Evolutionary conservation across 345 rosid species (phyloP).

Genomic region (Populus ilicifolia): DNA sequence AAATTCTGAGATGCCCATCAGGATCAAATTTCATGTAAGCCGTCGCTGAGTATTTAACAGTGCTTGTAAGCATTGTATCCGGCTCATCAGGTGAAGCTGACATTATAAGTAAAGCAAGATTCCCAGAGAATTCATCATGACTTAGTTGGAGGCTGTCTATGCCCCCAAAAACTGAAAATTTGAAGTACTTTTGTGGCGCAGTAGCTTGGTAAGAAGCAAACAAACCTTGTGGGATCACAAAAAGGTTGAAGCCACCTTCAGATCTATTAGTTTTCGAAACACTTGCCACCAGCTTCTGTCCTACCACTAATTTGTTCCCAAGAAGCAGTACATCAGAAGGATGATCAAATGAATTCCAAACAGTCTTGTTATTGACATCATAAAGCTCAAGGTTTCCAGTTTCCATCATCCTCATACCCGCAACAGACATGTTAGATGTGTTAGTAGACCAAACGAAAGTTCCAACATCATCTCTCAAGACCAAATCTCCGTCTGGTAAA

Average conservation of each 20-base stretch:
- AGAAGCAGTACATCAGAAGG: constrained; percentile 4
- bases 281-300: constrained; percentile 8
- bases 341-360: constrained; percentile 14
- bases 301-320: neutral
- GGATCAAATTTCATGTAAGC: neutral
- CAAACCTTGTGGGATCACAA: neutral
- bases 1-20: constrained; percentile 11
- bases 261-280: neutral
- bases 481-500: neutral
- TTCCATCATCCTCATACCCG: neutral
- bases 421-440: neutral
- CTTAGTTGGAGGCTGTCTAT: neutral
- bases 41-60: neutral
- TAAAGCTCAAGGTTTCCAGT: neutral
- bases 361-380: neutral
- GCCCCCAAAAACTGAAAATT: too few species aligned
- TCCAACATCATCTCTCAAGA: neutral
- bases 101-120: neutral
- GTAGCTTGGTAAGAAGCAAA: constrained; percentile 1
- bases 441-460: neutral
- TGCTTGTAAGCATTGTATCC: neutral
- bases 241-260: neutral
- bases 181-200: neutral
- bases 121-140: neutral
- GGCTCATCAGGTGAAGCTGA: neutral